These are phyloP conservation scores for Colletotrichum costaricense DNA, from an alignment of 2,329 filamentous ascomycete species.

Conservation along the genomic window DNA sequence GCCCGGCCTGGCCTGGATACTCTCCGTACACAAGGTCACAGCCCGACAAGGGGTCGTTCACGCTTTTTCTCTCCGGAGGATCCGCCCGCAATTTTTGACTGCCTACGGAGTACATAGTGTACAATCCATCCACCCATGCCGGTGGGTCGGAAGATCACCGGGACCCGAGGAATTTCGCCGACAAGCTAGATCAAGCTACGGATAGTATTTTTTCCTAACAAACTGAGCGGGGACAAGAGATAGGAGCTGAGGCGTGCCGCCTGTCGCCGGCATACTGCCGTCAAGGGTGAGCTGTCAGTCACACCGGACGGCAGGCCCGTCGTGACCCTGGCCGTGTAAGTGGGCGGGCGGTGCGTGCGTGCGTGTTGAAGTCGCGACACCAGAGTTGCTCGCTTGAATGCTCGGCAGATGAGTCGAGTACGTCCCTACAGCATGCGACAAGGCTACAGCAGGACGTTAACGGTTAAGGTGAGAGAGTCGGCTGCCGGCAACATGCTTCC, in stretches of 20 bases:
- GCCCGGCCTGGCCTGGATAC: background rate
- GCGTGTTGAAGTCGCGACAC: background rate
- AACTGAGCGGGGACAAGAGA: background rate
- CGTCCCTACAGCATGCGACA: too few relatives aligned
- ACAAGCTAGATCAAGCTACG: background rate
- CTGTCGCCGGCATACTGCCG: background rate
- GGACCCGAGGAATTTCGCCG: background rate
- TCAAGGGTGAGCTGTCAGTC: background rate
- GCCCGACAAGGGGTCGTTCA: background rate
- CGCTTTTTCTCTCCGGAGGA: slow-evolving; percentile 1
- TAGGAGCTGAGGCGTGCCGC: background rate
- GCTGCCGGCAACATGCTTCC: background rate
- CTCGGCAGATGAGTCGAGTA: background rate
- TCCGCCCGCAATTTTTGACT: background rate
- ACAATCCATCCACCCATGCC: background rate
- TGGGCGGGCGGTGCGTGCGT: background rate
- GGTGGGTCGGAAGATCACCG: background rate
- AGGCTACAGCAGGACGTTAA: background rate
- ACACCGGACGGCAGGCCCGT: background rate
- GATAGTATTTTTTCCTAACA: background rate
- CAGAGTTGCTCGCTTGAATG: background rate
- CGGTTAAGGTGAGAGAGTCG: background rate
- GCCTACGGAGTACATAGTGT: background rate
- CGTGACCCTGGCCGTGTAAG: background rate
- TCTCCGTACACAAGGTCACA: background rate